phyloP scores from a whole-genome alignment of 441 rosid genomes.

The Francoa sonchifolia region DNA sequence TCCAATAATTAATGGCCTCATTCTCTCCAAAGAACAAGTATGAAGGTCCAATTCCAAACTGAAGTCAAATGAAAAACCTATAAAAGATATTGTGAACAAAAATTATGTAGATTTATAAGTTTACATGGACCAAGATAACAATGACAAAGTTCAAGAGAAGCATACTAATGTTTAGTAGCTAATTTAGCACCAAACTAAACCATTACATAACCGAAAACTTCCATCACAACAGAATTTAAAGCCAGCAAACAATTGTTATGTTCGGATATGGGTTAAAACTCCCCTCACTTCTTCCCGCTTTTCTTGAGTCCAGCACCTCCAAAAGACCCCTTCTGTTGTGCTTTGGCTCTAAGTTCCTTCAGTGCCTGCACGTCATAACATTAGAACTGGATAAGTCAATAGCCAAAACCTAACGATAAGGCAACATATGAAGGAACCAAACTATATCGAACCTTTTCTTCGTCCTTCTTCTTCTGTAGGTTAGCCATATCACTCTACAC shows the following conservation, averaged over 20 bases:
- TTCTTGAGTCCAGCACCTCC: constrained; percentile 91
- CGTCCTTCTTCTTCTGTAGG: constrained; percentile 82
- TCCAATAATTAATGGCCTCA: too few species aligned
- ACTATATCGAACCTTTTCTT: constrained; percentile 45
- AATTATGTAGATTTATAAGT: too few species aligned
- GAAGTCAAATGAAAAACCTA: too few species aligned
- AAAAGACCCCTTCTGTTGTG: constrained; percentile 61
- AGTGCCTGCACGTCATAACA: constrained; percentile 37
- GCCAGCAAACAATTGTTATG: constrained; percentile 5
- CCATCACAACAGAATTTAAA: constrained; percentile 6
- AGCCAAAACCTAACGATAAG: too few species aligned
- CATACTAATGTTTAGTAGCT: constrained; percentile 7
- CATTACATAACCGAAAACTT: constrained; percentile 10
- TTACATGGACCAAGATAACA: too few species aligned
- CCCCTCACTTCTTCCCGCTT: constrained; percentile 84
- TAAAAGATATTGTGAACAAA: too few species aligned
- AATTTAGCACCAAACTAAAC: constrained; percentile 3
- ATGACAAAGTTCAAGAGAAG: too few species aligned
- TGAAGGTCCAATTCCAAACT: too few species aligned
- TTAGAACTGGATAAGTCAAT: neutral
- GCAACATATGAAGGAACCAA: neutral
- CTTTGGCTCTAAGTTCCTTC: constrained; percentile 78
- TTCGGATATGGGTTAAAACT: constrained; percentile 1
- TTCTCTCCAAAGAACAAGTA: too few species aligned
- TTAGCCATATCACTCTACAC: constrained; percentile 50